Conservation (phyloP, 2,329 filamentous ascomycete species). For the Septoria petroselini region DNA sequence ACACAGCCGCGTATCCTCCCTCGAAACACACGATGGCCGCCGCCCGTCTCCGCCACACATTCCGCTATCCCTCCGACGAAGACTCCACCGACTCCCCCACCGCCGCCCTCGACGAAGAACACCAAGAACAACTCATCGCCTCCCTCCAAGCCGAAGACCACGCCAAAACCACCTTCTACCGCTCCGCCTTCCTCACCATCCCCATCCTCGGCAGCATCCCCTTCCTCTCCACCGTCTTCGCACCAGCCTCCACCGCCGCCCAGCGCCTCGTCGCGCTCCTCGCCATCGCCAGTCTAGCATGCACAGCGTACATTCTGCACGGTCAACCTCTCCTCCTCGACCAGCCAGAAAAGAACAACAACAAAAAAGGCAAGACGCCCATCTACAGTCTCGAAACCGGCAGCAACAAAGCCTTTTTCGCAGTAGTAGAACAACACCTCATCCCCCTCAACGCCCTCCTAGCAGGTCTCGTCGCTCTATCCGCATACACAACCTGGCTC, state of each 20-base stretch:
- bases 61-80: slow-evolving; percentile 67
- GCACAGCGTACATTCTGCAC: slow-evolving; percentile 59
- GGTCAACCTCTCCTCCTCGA: slow-evolving; percentile 46
- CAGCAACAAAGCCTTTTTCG: slow-evolving; percentile 31
- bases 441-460: slow-evolving; percentile 60
- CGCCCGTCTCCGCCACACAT: slow-evolving; percentile 63
- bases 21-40: slow-evolving; percentile 9
- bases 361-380: slow-evolving; percentile 36
- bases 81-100: slow-evolving; percentile 51
- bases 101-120: slow-evolving; percentile 70
- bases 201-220: too few relatives aligned
- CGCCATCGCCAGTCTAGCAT: slow-evolving; percentile 60
- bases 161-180: too few relatives aligned
- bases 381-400: slow-evolving; percentile 32
- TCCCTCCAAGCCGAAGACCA: slow-evolving; percentile 56
- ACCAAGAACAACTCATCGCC: slow-evolving; percentile 63
- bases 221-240: too few relatives aligned
- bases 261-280: slow-evolving; percentile 52
- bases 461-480: slow-evolving; percentile 51
- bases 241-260: slow-evolving; percentile 37
- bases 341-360: slow-evolving; percentile 47
- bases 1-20: slow-evolving; percentile 3
- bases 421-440: slow-evolving; percentile 58
- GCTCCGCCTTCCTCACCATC: too few relatives aligned
- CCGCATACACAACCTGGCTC: slow-evolving; percentile 44